Base-by-base conservation (phyloP, 1,284 basidiomycete genomes). In the Austropuccinia psidii region DNA sequence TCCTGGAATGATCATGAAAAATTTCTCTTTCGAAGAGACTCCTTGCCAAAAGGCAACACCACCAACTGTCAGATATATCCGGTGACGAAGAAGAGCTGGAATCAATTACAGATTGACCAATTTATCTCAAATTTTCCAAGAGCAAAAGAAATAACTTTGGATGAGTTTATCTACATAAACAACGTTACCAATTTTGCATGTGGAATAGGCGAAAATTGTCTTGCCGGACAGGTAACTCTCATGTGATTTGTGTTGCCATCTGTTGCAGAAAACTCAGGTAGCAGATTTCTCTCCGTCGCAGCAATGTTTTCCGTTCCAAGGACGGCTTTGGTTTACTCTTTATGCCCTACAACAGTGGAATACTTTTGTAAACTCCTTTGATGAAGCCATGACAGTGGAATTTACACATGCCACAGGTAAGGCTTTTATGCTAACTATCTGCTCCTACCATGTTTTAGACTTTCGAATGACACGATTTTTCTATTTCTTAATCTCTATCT, bases 241-340 rank as follows among this genome's bases (percentile, higher is more conserved):
- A 58, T n/a, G n/a, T n/a, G n/a, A n/a, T n/a, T n/a, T n/a, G n/a
- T n/a, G n/a, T n/a, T n/a, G n/a, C n/a, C n/a, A n/a, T n/a, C n/a
- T n/a, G n/a, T n/a, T n/a, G n/a, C n/a, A n/a, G n/a, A n/a, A n/a
- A n/a, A n/a, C n/a, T n/a, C n/a, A n/a, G n/a, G n/a, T n/a, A n/a
- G n/a, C n/a, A n/a, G n/a, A n/a, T n/a, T n/a, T n/a, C n/a, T n/a
- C n/a, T n/a, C n/a, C n/a, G 37, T 37, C 33, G 1, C 35, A 69
- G 66, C 66, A 69, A 69, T 69, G 66, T 35, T 52, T 43, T 41
- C 66, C 66, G 19, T 69, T 69, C 35, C 35, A 69, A 35, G 66
- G 52, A 8, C 24, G 39, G 27, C 52, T 57, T 29, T 69, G 66
- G 66, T 47, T 69, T 24, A 69, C 43, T 33, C 54, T 69, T n/a